A percentile compares a stretch with the other conserved stretches of the same genome.
Conservation (phyloP, 2,329 filamentous ascomycete species). For the Clathrospora elynae region DNA sequence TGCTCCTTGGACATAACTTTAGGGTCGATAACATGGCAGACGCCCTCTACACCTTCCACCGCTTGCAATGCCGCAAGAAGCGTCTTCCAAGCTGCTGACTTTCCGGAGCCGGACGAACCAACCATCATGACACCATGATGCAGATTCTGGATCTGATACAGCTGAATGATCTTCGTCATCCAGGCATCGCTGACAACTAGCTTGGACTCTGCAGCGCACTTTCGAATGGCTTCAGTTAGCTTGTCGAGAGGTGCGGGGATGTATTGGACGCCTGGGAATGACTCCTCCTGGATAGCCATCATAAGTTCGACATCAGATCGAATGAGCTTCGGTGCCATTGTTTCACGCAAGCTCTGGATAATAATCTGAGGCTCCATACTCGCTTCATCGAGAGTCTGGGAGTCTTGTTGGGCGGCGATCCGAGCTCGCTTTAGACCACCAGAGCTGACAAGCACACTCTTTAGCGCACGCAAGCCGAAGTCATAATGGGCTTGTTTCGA, state of each 20-base stretch:
- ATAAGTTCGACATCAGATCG: constrained; percentile 89
- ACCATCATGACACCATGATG: constrained; percentile 99
- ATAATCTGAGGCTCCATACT: constrained; percentile 95
- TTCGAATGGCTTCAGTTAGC: constrained; percentile 79
- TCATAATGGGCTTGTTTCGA: constrained; percentile 99
- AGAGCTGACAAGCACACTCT: constrained; percentile 97
- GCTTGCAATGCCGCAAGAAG: constrained; percentile 88
- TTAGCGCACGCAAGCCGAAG: constrained; percentile 94
- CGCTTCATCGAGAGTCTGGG: constrained; percentile 67
- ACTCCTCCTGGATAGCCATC: constrained; percentile 77
- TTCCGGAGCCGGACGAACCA: constrained; percentile 94
- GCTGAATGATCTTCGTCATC: constrained; percentile 96
- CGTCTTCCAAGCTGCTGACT: constrained; percentile 93
- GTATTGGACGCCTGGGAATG: constrained; percentile 93
- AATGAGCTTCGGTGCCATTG: constrained; percentile 96
- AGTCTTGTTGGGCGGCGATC: constrained; percentile 61
- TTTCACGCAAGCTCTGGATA: constrained; percentile 97
- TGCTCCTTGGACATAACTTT: constrained; percentile 99
- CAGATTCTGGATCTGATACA: constrained; percentile 97
- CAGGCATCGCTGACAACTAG: constrained; percentile 90
- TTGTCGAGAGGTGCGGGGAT: constrained; percentile 83
- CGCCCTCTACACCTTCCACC: constrained; percentile 88
- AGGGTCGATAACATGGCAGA: constrained; percentile 96
- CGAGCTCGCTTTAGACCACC: constrained; percentile 91
- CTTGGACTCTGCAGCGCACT: constrained; percentile 81